Conservation (phyloP, 2,329 filamentous ascomycete genomes). For the Zasmidium citrigriseum region DNA sequence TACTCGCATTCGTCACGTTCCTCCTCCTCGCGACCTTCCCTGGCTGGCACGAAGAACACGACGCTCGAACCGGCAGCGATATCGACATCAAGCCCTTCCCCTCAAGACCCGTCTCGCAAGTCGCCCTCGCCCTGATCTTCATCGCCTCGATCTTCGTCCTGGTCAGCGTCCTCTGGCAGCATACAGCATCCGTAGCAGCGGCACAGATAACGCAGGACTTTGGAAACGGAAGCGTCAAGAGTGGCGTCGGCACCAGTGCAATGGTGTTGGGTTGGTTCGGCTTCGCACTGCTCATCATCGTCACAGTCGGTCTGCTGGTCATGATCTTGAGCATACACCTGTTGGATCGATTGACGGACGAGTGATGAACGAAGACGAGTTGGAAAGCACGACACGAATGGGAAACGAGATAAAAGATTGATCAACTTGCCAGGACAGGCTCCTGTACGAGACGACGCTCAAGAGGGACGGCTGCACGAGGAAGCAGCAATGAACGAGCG, state of each 20-base stretch:
- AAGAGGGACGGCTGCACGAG: too few relatives aligned
- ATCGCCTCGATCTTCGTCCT: constrained; percentile 66
- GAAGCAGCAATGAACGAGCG: too few relatives aligned
- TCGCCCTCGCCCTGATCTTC: constrained; percentile 90
- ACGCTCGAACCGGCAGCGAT: constrained; percentile 73
- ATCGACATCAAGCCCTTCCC: constrained; percentile 94
- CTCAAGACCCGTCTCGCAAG: constrained; percentile 85
- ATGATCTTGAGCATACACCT: constrained; percentile 95
- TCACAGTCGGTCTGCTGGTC: constrained; percentile 89
- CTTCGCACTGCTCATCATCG: constrained; percentile 88
- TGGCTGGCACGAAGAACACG: constrained; percentile 91
- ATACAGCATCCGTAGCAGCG: constrained; percentile 93
- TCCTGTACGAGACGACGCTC: not conserved
- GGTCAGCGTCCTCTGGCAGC: constrained; percentile 77
- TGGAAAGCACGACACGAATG: not conserved
- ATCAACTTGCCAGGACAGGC: not conserved
- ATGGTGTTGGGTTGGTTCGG: constrained; percentile 99
- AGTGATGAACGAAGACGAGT: constrained; percentile 25
- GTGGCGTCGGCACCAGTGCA: constrained; percentile 86
- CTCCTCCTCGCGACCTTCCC: constrained; percentile 94
- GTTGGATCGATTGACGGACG: constrained; percentile 61
- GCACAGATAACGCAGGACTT: constrained; percentile 91
- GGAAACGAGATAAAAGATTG: not conserved
- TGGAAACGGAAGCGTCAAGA: constrained; percentile 83
- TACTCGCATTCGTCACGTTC: constrained; percentile 95